Evolutionary conservation across 192 early-diverging fungal genomes (phyloP).

Genomic region (Coemansia sp.): DNA sequence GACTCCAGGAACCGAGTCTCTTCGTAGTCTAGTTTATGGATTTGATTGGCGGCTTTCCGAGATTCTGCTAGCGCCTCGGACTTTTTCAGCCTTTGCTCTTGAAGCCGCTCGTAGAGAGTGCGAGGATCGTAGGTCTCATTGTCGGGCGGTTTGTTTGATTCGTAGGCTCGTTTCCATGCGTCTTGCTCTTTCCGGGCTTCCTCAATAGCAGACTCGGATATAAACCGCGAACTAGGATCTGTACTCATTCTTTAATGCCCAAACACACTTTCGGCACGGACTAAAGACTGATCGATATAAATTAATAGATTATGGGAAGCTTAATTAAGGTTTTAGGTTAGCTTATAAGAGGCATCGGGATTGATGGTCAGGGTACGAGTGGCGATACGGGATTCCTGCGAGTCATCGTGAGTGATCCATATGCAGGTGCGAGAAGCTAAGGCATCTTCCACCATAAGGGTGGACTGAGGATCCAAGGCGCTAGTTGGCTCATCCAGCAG

Average conservation of each 20-base stretch:
- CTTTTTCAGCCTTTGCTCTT: slow-evolving; percentile 66
- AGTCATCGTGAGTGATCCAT: slow-evolving; percentile 77
- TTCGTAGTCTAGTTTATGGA: slow-evolving; percentile 65
- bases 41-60: slow-evolving; percentile 50
- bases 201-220: slow-evolving; percentile 31
- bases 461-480: slow-evolving; percentile 73
- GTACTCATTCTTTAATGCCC: slow-evolving; percentile 12
- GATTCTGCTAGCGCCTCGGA: slow-evolving; percentile 62
- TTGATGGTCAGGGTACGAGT: slow-evolving; percentile 32
- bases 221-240: slow-evolving; percentile 38
- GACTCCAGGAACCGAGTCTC: slow-evolving; percentile 68
- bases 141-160: slow-evolving; percentile 11
- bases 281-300: not conserved
- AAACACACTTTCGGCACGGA: not conserved
- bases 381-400: slow-evolving; percentile 63
- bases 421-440: slow-evolving; percentile 65
- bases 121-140: slow-evolving; percentile 62
- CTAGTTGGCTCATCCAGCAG: slow-evolving; percentile 87
- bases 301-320: slow-evolving; percentile 7
- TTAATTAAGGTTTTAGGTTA: too few species aligned
- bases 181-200: slow-evolving; percentile 39
- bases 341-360: slow-evolving; percentile 26
- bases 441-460: slow-evolving; percentile 68
- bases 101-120: slow-evolving; percentile 71
- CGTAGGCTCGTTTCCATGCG: slow-evolving; percentile 42